Evolutionary conservation across 805 yeast species (phyloP), one percentile per base, ranked within the genome.

Genomic region (Wickerhamiella brachini): DNA sequence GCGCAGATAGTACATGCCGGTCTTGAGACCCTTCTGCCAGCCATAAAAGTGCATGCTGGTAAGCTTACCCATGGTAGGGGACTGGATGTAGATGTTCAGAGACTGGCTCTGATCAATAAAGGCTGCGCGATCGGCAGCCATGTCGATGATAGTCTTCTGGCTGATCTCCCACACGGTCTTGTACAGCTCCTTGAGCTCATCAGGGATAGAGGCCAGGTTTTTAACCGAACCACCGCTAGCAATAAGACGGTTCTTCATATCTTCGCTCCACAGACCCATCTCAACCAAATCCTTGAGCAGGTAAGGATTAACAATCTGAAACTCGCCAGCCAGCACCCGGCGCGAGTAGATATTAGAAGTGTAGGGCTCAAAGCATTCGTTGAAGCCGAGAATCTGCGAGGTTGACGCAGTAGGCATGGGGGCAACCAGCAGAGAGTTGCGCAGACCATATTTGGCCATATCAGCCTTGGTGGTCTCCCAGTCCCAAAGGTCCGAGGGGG

Each of bases 401-500:
- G 97, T 90, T 1, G 97, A 87, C 1, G 97, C 97, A 17, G 97
- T 90, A 44, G 97, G 97, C 97, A 90, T 90, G 49, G 96, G 93
- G 1, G 94, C 96, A 15, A 59, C 59, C 1, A 60, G 55, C 51
- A 90, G 69, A 4, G 97, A 90, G 71, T 90, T 90, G 62, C 97
- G 73, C 43, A 90, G 61, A 47, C 97, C 97, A 61, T 78, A 68
- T 55, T 69, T 66, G 49, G 69, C 68, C 54, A 90, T 73, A 42
- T 77, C 69, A 10, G 68, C 70, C 67, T 83, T 87, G 59, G 87
- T 67, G 6, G 67, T 56, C 56, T 78, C 84, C 97, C 97, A 90
- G 59, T 90, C 94, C 79, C 88, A 89, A 55, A 86, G 71, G 34
- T 74, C 78, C n/a, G 84, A 68, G 26, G 97, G 96, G 52, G 80